A percentile compares a stretch with the other conserved stretches of the same genome.
Evolutionary conservation across 805 yeast species (phyloP).

Genomic region (Candida alai): DNA sequence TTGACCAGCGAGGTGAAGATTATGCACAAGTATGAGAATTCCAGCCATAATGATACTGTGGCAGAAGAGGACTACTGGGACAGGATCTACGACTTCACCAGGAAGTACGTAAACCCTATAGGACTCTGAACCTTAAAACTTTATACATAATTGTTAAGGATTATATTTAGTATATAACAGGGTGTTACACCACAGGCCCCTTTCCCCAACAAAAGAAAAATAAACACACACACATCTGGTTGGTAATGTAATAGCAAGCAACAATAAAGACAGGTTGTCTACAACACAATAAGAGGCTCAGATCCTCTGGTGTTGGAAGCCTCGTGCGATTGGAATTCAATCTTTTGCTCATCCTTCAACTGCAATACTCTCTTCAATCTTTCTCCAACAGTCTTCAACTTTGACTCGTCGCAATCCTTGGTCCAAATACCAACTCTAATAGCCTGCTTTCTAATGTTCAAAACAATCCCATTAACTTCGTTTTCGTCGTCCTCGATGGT

Average conservation of each 20-base stretch:
- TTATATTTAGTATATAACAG: no score
- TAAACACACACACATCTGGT: no score
- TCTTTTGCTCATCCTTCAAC: slow-evolving; percentile 65
- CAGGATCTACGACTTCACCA: slow-evolving; percentile 52
- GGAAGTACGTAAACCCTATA: slow-evolving; percentile 39
- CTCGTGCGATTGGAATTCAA: slow-evolving; percentile 77
- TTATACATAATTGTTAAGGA: no score
- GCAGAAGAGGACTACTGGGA: slow-evolving; percentile 77
- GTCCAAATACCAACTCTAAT: slow-evolving; percentile 94
- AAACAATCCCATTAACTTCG: slow-evolving; percentile 92
- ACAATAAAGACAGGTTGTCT: no score
- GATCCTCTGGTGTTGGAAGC: slow-evolving; percentile 41
- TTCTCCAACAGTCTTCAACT: slow-evolving; percentile 74
- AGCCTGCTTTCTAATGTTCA: slow-evolving; percentile 78
- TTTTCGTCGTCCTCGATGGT: slow-evolving; percentile 79
- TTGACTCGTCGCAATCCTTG: slow-evolving; percentile 60
- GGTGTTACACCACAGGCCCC: no score
- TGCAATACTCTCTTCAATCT: slow-evolving; percentile 82
- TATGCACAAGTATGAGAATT: slow-evolving; percentile 51
- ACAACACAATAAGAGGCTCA: slow-evolving; percentile 32
- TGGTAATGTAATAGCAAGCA: no score
- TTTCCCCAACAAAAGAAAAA: no score
- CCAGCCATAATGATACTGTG: slow-evolving; percentile 83
- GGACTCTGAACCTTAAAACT: slow-evolving; percentile 28
- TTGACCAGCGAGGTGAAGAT: slow-evolving; percentile 50